phyloP scores from a whole-genome alignment of 345 rosid species.

The Aquilaria sinensis region DNA sequence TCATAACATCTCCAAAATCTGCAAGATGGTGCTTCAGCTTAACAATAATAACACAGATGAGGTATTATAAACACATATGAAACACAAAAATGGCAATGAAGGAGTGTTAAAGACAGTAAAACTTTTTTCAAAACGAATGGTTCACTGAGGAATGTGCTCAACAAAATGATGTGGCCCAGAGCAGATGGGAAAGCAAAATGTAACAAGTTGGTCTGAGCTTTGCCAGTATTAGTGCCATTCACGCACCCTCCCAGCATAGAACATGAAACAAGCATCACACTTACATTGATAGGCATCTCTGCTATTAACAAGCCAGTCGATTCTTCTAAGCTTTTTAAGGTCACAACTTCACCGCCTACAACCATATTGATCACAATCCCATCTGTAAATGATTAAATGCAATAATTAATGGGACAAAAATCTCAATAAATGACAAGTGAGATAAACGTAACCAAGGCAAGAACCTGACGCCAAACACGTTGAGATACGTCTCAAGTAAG shows the following conservation, averaged over 20 bases:
- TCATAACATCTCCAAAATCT: slow-evolving; percentile 87
- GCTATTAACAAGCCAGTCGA: slow-evolving; percentile 57
- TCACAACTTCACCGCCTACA: slow-evolving; percentile 86
- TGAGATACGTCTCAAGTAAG: slow-evolving; percentile 61
- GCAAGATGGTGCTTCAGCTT: slow-evolving; percentile 25
- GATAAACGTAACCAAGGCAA: slow-evolving; percentile 3
- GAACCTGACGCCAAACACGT: slow-evolving; percentile 88
- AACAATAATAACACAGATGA: background rate
- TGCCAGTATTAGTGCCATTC: background rate
- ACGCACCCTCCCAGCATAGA: slow-evolving; percentile 2
- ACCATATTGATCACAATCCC: slow-evolving; percentile 91
- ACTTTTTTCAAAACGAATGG: background rate
- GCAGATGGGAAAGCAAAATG: background rate
- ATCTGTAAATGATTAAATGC: slow-evolving; percentile 37
- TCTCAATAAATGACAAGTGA: background rate
- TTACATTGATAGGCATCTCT: slow-evolving; percentile 91
- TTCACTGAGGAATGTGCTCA: background rate
- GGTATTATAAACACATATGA: background rate
- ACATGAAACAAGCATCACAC: slow-evolving; percentile 12
- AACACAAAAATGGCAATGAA: too few species aligned
- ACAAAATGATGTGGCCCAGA: background rate
- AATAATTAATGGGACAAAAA: slow-evolving; percentile 10
- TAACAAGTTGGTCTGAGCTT: slow-evolving; percentile 1
- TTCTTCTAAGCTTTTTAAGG: slow-evolving; percentile 76
- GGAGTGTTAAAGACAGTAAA: background rate